Evolutionary conservation across 164 flowering plant genomes (phyloP), one percentile per base, ranked within the genome.

Genomic region (Brasenia schreberi): DNA sequence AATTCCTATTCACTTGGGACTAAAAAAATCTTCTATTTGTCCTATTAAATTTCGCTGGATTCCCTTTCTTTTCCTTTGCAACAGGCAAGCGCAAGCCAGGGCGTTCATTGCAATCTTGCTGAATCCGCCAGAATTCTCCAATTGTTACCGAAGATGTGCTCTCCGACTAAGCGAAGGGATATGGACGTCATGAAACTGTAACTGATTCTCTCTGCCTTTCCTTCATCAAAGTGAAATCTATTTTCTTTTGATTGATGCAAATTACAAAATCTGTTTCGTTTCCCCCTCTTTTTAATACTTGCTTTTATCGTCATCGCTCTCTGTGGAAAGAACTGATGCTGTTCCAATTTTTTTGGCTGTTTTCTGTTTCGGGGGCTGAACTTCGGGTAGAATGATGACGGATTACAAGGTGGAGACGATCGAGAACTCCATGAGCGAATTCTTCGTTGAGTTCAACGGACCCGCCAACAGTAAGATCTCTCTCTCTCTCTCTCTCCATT

Each of bases 111-210:
- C 10, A 49, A 2, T 3, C 56, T 14, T 14, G 56, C 56, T 16
- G 56, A 49, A 49, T 49, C 16, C 56, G 56, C 56, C 56, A 16
- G 39, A 33, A 33, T 33, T 6, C 23, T 18, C 23, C 39, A 33
- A 33, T 33, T 33, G 39, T 33, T 33, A 33, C 39, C 6, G 59
- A 59, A 67, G 27, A 87, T 88, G 94, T 84, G 90, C 70, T 88
- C 94, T 7, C 90, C 90, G 62, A 84, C 84, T 86, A 88, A 88
- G 67, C 81, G 94, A 70, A 74, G 94, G 9, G 94, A 88, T 75
- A 85, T 85, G 90, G 94, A 88, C 75, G 76, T 88, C 81, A 88
- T 88, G 94, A 88, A 88, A 75, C 83, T 87, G 93, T 87, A 73
- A 72, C 5, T 67, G 42, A 53, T 45, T 69, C 17, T 7, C 9